phyloP scores from a whole-genome alignment of 768 basidiomycete genomes.

The Hericium erinaceus region DNA sequence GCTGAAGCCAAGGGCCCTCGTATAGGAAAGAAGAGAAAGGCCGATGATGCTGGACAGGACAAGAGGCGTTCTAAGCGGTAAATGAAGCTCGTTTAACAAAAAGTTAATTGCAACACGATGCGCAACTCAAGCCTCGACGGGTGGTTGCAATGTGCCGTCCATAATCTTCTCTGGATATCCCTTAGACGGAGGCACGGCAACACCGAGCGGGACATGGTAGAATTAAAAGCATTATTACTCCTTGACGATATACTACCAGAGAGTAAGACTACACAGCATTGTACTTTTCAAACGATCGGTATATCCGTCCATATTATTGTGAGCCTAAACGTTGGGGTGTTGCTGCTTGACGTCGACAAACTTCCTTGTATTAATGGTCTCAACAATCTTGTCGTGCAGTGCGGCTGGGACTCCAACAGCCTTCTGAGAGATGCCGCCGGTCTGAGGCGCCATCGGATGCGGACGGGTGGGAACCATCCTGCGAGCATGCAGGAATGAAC shows the following conservation, averaged over 20 bases:
- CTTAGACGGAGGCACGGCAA: too few species aligned
- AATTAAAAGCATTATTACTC: too few species aligned
- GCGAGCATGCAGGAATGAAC: constrained; percentile 4
- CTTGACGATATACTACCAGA: too few species aligned
- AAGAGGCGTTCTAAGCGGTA: background rate
- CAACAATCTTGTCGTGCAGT: too few species aligned
- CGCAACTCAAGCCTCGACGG: background rate
- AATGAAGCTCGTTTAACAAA: background rate
- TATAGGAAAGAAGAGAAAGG: background rate
- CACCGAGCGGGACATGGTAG: too few species aligned
- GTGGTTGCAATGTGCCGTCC: background rate
- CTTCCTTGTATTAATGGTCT: too few species aligned
- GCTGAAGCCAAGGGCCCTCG: background rate
- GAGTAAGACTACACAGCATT: too few species aligned
- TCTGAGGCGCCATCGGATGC: constrained; percentile 16
- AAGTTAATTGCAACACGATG: background rate
- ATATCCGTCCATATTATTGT: too few species aligned
- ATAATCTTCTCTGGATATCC: too few species aligned
- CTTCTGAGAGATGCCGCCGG: constrained; percentile 16
- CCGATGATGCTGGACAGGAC: background rate
- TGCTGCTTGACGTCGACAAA: too few species aligned
- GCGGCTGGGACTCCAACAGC: constrained; percentile 3
- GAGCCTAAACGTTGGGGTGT: too few species aligned
- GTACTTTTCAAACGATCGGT: too few species aligned
- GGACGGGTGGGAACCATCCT: constrained; percentile 14